Conservation (phyloP, 345 rosid species). For the Acer negundo region DNA sequence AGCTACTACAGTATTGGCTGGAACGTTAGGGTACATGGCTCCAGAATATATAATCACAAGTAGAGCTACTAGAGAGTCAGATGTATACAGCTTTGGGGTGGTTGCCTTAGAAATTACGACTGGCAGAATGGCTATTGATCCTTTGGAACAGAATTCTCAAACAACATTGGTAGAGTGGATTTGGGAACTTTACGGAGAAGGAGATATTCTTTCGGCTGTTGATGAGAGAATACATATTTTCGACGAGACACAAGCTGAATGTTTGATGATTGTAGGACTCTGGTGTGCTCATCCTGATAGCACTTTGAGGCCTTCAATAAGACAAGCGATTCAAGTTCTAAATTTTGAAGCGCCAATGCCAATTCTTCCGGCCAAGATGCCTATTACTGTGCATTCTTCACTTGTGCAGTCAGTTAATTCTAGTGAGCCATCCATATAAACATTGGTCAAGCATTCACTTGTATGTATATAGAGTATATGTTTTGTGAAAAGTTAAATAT, state of each 20-base stretch:
- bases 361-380: slow-evolving; percentile 29
- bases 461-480: too few relatives aligned
- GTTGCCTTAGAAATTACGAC: slow-evolving; percentile 42
- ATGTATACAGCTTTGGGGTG: slow-evolving; percentile 44
- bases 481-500: too few relatives aligned
- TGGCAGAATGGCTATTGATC: slow-evolving; percentile 34
- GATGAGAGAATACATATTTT: slow-evolving; percentile 26
- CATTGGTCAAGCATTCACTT: slow-evolving; percentile 3
- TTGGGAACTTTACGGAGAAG: slow-evolving; percentile 41
- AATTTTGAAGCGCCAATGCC: slow-evolving; percentile 26
- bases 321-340: slow-evolving; percentile 30
- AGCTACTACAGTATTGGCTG: slow-evolving; percentile 37
- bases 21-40: slow-evolving; percentile 53
- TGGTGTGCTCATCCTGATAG: slow-evolving; percentile 38
- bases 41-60: slow-evolving; percentile 36
- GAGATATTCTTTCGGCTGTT: slow-evolving; percentile 19
- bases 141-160: slow-evolving; percentile 14
- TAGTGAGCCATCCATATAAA: slow-evolving; percentile 5
- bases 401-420: background rate
- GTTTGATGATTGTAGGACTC: slow-evolving; percentile 30
- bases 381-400: slow-evolving; percentile 11
- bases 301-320: slow-evolving; percentile 32
- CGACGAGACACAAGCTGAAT: slow-evolving; percentile 22
- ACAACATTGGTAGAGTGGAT: slow-evolving; percentile 42
- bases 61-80: slow-evolving; percentile 40